Percentiles rank a stretch among this genome's conserved stretches.
Conservation (phyloP, 2,329 filamentous ascomycete genomes). For the Aspergillus novoparasiticus region DNA sequence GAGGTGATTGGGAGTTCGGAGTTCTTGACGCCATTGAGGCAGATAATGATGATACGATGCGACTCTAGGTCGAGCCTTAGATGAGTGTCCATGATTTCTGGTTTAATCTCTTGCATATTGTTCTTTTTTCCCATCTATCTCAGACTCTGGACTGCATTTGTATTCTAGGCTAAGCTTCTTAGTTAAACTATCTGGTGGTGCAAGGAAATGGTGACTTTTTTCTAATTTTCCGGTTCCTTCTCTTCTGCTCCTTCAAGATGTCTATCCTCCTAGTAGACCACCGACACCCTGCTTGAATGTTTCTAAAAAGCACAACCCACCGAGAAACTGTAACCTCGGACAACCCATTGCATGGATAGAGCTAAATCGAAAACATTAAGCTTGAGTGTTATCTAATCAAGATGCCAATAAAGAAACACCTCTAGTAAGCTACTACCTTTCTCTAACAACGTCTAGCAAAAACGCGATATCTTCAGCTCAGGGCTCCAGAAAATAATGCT, state of each 20-base stretch:
- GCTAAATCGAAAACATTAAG: too few species aligned
- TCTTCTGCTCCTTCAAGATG: not conserved
- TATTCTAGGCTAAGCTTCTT: slow-evolving; percentile 11
- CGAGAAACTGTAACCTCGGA: too few species aligned
- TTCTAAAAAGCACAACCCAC: too few species aligned
- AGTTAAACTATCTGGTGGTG: not conserved
- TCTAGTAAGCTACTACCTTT: too few species aligned
- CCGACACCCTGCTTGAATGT: not conserved
- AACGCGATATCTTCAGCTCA: too few species aligned
- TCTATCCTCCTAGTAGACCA: not conserved
- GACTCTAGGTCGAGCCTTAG: slow-evolving; percentile 21
- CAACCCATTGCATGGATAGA: too few species aligned
- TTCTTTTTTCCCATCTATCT: not conserved
- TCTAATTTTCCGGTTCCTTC: not conserved
- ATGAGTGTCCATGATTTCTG: slow-evolving; percentile 8
- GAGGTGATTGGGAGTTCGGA: slow-evolving; percentile 82
- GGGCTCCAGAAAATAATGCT: too few species aligned
- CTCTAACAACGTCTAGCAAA: too few species aligned
- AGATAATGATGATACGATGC: slow-evolving; percentile 43
- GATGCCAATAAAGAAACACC: too few species aligned
- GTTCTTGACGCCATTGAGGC: slow-evolving; percentile 31
- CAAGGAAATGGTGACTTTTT: slow-evolving; percentile 3
- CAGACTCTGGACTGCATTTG: slow-evolving; percentile 3
- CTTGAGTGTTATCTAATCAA: too few species aligned
- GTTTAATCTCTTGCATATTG: not conserved